These are phyloP conservation scores for Goffeauzyma gilvescens DNA, from an alignment of 768 basidiomycete genomes.

Conservation along the genomic window DNA sequence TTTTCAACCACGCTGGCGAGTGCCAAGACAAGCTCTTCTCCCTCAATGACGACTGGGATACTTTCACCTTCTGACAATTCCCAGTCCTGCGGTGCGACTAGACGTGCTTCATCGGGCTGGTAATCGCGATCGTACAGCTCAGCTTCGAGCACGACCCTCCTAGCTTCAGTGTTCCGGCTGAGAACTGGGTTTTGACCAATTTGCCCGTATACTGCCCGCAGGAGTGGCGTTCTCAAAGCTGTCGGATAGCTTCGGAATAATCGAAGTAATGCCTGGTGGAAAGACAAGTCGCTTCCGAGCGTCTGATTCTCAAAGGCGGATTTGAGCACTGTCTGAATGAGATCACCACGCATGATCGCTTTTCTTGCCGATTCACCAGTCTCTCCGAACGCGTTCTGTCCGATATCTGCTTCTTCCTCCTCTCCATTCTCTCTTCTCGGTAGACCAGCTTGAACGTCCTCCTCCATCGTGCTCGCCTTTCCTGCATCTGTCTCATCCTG, in stretches of 20 bases:
- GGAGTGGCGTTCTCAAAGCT: conserved; percentile 17
- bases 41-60: neutral
- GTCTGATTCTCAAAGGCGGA: conserved; percentile 10
- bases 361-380: conserved; percentile 27
- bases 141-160: conserved; percentile 17
- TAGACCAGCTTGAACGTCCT: conserved; percentile 12
- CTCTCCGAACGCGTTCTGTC: conserved; percentile 43
- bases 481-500: conserved; percentile 23
- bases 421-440: conserved; percentile 45
- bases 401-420: conserved; percentile 59
- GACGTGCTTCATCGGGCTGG: conserved; percentile 14
- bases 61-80: neutral
- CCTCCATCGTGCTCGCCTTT: neutral
- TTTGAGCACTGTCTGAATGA: conserved; percentile 15
- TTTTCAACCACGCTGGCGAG: conserved; percentile 12
- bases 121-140: conserved; percentile 28
- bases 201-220: conserved; percentile 23
- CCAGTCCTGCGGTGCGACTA: neutral
- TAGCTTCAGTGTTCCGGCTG: conserved; percentile 12
- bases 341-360: conserved; percentile 16
- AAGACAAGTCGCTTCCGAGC: conserved; percentile 34
- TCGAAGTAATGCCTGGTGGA: conserved; percentile 15
- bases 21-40: conserved; percentile 8
- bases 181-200: conserved; percentile 4
- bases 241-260: conserved; percentile 29